Conservation (phyloP, 148 eudicot species). For the Nepenthes gracilis region DNA sequence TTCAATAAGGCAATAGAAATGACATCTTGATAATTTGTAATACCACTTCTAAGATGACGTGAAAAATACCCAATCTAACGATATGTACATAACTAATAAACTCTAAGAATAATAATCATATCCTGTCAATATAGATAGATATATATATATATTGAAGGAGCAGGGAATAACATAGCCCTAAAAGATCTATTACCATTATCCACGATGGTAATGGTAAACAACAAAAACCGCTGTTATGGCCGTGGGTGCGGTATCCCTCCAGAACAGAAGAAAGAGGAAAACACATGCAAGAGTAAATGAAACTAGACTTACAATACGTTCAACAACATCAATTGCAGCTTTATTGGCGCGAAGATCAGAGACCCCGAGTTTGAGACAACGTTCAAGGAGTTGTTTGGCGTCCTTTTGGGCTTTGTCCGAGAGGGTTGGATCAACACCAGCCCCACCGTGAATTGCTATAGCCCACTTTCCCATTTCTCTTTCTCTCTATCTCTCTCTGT, state of each 20-base stretch:
- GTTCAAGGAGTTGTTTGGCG: conserved; percentile 68
- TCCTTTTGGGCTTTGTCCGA: conserved; percentile 50
- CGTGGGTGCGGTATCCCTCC: too few species aligned
- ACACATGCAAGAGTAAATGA: too few species aligned
- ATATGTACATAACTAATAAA: too few species aligned
- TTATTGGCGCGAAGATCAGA: conserved; percentile 53
- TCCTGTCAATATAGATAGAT: not conserved
- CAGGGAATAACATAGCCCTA: too few species aligned
- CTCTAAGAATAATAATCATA: too few species aligned
- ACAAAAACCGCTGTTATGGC: too few species aligned
- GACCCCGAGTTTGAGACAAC: conserved; percentile 62
- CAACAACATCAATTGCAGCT: conserved; percentile 76
- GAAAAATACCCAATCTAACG: too few species aligned
- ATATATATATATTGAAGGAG: too few species aligned
- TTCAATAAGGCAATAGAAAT: conserved; percentile 3
- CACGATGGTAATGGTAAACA: too few species aligned
- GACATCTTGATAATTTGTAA: not conserved
- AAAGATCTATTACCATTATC: too few species aligned
- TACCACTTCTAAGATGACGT: too few species aligned
- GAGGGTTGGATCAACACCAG: conserved; percentile 85
- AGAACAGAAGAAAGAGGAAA: too few species aligned
- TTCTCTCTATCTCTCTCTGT: not conserved
- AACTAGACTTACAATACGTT: conserved; percentile 53
- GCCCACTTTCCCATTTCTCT: conserved; percentile 64
- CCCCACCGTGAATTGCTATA: conserved; percentile 88